phyloP scores from a whole-genome alignment of 257 asterid species.

The Salvia miltiorrhiza region DNA sequence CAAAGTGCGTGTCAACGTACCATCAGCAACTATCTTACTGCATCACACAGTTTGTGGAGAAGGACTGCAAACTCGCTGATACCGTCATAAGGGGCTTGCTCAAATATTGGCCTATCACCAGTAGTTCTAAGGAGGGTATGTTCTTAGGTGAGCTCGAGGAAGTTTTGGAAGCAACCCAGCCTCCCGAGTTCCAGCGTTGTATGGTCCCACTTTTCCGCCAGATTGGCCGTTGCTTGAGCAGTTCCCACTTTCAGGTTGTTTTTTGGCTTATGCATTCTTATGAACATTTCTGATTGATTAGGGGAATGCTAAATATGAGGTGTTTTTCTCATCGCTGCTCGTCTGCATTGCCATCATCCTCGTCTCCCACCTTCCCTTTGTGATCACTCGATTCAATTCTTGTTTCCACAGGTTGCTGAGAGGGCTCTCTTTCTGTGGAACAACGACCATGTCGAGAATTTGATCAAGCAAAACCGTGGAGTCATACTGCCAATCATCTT shows the following conservation, averaged over 20 bases:
- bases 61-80: conserved; percentile 32
- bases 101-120: conserved; percentile 34
- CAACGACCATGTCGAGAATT: conserved; percentile 29
- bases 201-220: conserved; percentile 32
- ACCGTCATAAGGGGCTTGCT: conserved; percentile 27
- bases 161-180: conserved; percentile 33
- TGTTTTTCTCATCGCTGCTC: background rate
- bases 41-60: conserved; percentile 32
- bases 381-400: background rate
- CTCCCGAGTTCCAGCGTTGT: conserved; percentile 29
- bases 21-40: conserved; percentile 33
- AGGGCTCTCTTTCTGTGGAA: conserved; percentile 36
- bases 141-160: conserved; percentile 33
- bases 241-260: conserved; percentile 33
- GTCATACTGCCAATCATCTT: conserved; percentile 34
- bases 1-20: conserved; percentile 26
- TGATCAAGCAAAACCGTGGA: conserved; percentile 32
- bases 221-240: conserved; percentile 32
- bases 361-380: background rate
- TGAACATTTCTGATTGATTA: background rate
- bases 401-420: conserved; percentile 28
- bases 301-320: background rate
- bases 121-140: conserved; percentile 33
- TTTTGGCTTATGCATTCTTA: background rate
- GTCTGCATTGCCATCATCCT: background rate